phyloP scores from a whole-genome alignment of 1,139 yeast genomes.

The Ogataea hybrid region DNA sequence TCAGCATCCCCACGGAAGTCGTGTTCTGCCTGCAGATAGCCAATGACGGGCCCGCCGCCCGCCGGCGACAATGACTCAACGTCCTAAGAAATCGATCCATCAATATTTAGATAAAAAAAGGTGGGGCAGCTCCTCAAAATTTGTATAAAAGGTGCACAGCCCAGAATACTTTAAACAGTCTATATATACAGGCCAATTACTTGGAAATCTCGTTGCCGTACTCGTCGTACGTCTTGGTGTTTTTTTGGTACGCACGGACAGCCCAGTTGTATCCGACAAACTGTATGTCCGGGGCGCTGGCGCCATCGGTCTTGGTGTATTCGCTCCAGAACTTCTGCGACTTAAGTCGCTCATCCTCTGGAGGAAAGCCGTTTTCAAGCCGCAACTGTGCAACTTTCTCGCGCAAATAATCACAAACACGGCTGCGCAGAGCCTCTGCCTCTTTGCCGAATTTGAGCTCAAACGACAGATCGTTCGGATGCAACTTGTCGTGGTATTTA shows the following conservation, averaged over 20 bases:
- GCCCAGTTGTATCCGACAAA: constrained; percentile 84
- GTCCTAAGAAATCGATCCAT: background rate
- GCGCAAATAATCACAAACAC: constrained; percentile 68
- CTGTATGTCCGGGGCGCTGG: constrained; percentile 61
- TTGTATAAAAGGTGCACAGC: background rate
- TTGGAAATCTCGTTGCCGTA: constrained; percentile 28
- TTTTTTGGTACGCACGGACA: constrained; percentile 60
- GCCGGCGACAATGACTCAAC: background rate
- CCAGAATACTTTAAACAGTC: background rate
- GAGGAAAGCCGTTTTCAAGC: constrained; percentile 47
- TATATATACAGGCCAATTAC: constrained; percentile 1
- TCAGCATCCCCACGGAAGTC: too few relatives aligned
- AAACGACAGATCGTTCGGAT: constrained; percentile 58
- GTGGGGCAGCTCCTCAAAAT: constrained; percentile 7
- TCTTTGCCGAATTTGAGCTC: constrained; percentile 61
- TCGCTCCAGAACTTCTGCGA: constrained; percentile 71
- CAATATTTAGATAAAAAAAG: constrained; percentile 1
- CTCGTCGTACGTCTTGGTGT: constrained; percentile 39
- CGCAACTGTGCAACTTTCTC: constrained; percentile 61
- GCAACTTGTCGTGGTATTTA: constrained; percentile 43
- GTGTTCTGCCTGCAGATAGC: too few relatives aligned
- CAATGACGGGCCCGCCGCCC: background rate
- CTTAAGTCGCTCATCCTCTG: constrained; percentile 62
- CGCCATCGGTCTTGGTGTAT: constrained; percentile 63
- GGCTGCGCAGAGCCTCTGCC: constrained; percentile 63